Evolutionary conservation across 805 yeast genomes (phyloP).

Genomic region (Cyberlindnera mycetangii): DNA sequence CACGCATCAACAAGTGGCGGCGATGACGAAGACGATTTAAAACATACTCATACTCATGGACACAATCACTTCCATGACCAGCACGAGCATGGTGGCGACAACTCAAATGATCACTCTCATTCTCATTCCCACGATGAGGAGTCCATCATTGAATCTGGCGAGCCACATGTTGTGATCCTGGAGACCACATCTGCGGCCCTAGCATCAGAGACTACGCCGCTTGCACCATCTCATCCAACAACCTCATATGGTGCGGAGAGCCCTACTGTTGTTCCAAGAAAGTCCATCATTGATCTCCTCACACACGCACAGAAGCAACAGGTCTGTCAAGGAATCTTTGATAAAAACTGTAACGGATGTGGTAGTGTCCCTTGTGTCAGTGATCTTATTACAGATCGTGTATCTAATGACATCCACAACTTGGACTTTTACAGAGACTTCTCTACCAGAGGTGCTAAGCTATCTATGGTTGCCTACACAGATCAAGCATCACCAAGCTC

Average conservation of each 20-base stretch:
- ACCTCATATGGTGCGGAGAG: background rate
- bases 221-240: background rate
- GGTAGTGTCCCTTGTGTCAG: conserved; percentile 18
- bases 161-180: background rate
- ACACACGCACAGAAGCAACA: conserved; percentile 7
- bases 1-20: conserved; percentile 3
- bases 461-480: conserved; percentile 26
- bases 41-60: conserved; percentile 4
- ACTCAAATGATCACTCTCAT: background rate
- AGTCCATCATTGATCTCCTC: background rate
- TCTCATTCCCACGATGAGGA: conserved; percentile 2
- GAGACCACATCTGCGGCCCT: conserved; percentile 2
- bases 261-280: background rate
- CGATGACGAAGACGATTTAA: conserved; percentile 6
- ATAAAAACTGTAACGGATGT: conserved; percentile 23
- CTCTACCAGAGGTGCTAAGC: conserved; percentile 8
- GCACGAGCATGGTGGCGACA: background rate
- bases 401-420: conserved; percentile 27
- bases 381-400: conserved; percentile 19
- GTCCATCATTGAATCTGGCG: conserved; percentile 3
- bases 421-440: conserved; percentile 25
- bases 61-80: conserved; percentile 2
- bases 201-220: too few species aligned
- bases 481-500: background rate
- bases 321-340: conserved; percentile 22